These are phyloP conservation scores for Fusarium protoensiforme DNA, from an alignment of 2,329 filamentous ascomycete genomes.

Conservation along the genomic window DNA sequence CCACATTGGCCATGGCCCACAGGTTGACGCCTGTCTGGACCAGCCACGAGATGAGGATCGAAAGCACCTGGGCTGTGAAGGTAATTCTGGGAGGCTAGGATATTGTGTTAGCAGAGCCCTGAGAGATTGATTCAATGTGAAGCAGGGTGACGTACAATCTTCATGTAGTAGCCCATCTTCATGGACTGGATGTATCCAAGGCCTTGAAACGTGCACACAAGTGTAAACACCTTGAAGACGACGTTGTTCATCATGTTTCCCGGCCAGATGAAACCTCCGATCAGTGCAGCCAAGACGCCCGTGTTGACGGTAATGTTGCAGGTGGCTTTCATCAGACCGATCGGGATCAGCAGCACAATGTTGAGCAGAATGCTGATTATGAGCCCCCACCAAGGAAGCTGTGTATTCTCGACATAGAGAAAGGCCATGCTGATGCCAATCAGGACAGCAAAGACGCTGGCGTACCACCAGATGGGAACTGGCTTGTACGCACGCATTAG, in stretches of 20 bases:
- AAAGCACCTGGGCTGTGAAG: slow-evolving; percentile 57
- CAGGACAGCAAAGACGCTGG: neutral
- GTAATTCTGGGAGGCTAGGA: slow-evolving; percentile 51
- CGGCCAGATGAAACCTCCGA: neutral
- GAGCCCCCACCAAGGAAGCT: neutral
- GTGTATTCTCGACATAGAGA: neutral
- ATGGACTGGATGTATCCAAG: slow-evolving; percentile 53
- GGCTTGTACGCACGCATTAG: neutral
- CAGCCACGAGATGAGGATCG: slow-evolving; percentile 48
- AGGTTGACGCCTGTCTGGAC: slow-evolving; percentile 51
- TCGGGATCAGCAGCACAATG: neutral
- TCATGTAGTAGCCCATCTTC: slow-evolving; percentile 62
- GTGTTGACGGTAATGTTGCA: neutral
- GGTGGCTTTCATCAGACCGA: neutral
- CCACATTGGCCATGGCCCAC: slow-evolving; percentile 3
- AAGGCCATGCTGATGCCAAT: neutral
- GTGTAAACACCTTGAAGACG: slow-evolving; percentile 35
- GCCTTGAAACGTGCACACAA: slow-evolving; percentile 10
- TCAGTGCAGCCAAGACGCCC: neutral
- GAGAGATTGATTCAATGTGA: neutral
- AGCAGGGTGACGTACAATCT: slow-evolving; percentile 46
- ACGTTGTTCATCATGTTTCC: slow-evolving; percentile 34
- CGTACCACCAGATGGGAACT: neutral
- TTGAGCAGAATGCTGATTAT: neutral
- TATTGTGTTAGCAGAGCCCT: neutral